phyloP scores from a whole-genome alignment of 306 rosid species.

The Rubus parviflorus region DNA sequence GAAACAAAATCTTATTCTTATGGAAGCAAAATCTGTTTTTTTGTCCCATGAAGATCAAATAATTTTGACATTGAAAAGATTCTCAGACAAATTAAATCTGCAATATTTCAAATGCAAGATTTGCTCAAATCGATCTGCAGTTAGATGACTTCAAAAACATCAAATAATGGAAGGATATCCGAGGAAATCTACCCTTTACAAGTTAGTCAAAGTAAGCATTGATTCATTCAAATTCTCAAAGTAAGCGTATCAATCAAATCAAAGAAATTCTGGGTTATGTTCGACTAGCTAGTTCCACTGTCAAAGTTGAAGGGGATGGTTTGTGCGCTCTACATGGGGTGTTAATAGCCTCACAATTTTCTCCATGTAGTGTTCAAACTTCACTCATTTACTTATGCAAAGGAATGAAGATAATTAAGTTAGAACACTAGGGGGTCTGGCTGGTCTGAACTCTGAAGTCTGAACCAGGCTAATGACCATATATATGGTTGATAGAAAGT shows the following conservation, averaged over 20 bases:
- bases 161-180: neutral
- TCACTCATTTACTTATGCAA: neutral
- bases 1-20: neutral
- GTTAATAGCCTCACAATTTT: neutral
- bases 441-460: too few relatives aligned
- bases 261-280: neutral
- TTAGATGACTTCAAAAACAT: constrained; percentile 1
- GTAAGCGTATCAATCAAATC: neutral
- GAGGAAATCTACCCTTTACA: neutral
- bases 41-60: neutral
- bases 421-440: too few relatives aligned
- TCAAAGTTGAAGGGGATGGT: neutral
- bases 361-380: neutral
- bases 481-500: too few relatives aligned
- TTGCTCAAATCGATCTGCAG: neutral
- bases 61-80: neutral
- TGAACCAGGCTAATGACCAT: too few relatives aligned
- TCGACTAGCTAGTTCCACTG: neutral
- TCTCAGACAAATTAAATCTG: neutral
- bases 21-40: neutral
- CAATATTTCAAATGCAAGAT: constrained; percentile 1
- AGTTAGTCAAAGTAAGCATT: neutral
- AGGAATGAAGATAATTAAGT: too few relatives aligned
- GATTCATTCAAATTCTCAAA: neutral
- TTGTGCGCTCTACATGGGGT: neutral